These are phyloP conservation scores for Podaxis mareebaensis DNA, from an alignment of 768 basidiomycete genomes.

Conservation along the genomic window DNA sequence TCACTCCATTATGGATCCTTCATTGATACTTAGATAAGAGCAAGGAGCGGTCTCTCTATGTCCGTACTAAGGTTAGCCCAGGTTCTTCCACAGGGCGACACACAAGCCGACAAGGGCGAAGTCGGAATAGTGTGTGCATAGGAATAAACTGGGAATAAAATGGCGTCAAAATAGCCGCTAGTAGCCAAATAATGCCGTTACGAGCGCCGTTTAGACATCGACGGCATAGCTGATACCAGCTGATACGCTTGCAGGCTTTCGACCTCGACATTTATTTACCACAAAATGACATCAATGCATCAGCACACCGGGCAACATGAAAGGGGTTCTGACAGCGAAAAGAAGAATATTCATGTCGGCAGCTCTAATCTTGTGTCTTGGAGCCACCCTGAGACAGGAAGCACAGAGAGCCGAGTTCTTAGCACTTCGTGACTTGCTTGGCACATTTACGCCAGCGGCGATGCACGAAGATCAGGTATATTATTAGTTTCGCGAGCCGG, in stretches of 20 bases:
- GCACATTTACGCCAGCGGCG: neutral
- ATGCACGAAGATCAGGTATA: slow-evolving; percentile 1
- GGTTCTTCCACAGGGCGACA: neutral
- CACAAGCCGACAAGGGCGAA: neutral
- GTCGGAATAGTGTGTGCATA: neutral
- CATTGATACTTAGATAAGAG: neutral
- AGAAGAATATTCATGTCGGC: neutral
- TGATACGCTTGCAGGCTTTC: neutral
- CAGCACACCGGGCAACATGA: neutral
- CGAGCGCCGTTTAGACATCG: neutral
- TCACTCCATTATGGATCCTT: neutral
- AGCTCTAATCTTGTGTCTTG: slow-evolving; percentile 6
- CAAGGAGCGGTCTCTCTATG: neutral
- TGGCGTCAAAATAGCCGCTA: neutral
- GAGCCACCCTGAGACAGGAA: neutral
- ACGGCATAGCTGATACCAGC: neutral
- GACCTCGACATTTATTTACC: neutral
- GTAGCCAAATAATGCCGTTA: neutral
- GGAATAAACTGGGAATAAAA: too few relatives aligned
- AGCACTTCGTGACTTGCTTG: neutral
- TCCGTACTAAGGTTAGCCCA: neutral
- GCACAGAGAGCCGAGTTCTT: neutral
- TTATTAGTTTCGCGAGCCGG: slow-evolving; percentile 1
- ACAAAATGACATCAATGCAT: slow-evolving; percentile 7
- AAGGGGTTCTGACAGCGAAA: neutral